Evolutionary conservation across 2,329 filamentous ascomycete species (phyloP).

Genomic region (Penicillium olsonii): DNA sequence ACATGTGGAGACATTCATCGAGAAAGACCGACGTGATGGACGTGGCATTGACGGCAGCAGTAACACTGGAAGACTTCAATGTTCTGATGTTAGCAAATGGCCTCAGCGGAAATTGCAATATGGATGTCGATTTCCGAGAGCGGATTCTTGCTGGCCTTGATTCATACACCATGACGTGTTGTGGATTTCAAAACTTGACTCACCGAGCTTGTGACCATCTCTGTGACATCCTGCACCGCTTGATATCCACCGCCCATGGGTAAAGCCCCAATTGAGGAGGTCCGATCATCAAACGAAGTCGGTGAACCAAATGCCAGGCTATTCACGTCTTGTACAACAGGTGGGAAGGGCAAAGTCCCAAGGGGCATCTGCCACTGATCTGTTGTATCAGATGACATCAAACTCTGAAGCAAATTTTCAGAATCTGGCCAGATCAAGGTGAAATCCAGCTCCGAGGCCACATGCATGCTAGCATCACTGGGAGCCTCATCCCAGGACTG

Average conservation of each 20-base stretch:
- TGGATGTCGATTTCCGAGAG: too few species aligned
- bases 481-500: constrained; percentile 28
- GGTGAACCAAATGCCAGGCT: constrained; percentile 37
- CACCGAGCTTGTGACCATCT: constrained; percentile 47
- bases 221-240: constrained; percentile 49
- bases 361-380: constrained; percentile 48
- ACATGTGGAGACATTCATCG: constrained; percentile 51
- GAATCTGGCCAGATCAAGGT: constrained; percentile 49
- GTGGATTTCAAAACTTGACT: constrained; percentile 12
- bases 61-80: constrained; percentile 44
- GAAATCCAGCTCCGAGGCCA: constrained; percentile 40
- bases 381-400: constrained; percentile 43
- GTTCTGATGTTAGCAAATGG: constrained; percentile 1
- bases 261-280: constrained; percentile 39
- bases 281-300: constrained; percentile 40
- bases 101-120: too few species aligned
- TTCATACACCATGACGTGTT: too few species aligned
- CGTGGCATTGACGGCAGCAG: constrained; percentile 46
- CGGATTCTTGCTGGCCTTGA: too few species aligned
- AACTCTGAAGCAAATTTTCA: constrained; percentile 46
- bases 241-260: constrained; percentile 45
- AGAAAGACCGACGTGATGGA: constrained; percentile 50
- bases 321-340: constrained; percentile 32
- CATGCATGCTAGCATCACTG: constrained; percentile 23
- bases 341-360: constrained; percentile 43